A percentile compares a stretch with the other conserved stretches of the same genome.
phyloP scores from a whole-genome alignment of 129 eudicot species.

The Ambrosia trifida region DNA sequence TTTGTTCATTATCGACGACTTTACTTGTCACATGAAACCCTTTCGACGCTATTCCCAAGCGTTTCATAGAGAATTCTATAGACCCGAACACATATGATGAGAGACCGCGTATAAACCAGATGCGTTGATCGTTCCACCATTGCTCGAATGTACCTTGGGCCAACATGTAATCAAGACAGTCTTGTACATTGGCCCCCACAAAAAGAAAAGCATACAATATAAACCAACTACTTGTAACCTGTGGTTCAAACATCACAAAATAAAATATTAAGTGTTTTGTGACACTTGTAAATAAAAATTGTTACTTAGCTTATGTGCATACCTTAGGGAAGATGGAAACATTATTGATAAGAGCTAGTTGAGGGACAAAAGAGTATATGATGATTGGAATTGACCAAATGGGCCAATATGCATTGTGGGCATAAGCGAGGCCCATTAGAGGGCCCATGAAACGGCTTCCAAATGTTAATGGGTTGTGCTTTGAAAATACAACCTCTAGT shows the following conservation, averaged over 20 bases:
- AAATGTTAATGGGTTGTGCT: conserved; percentile 54
- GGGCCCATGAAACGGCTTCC: conserved; percentile 53
- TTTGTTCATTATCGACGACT: conserved; percentile 56
- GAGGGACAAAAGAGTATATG: conserved; percentile 73
- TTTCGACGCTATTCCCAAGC: conserved; percentile 48
- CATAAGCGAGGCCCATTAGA: conserved; percentile 56
- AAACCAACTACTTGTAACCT: conserved; percentile 55
- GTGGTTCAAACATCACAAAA: background rate
- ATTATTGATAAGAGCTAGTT: conserved; percentile 61
- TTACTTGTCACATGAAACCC: conserved; percentile 82
- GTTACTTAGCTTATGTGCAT: conserved; percentile 3
- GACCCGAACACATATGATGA: conserved; percentile 54
- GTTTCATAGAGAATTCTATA: conserved; percentile 43
- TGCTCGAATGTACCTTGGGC: conserved; percentile 47
- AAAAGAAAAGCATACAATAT: conserved; percentile 50
- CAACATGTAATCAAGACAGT: conserved; percentile 52
- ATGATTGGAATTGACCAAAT: conserved; percentile 60
- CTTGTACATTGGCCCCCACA: conserved; percentile 63
- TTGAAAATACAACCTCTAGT: conserved; percentile 56
- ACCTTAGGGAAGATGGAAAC: conserved; percentile 61
- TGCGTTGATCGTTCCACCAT: conserved; percentile 80
- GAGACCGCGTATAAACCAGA: conserved; percentile 63
- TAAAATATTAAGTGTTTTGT: background rate
- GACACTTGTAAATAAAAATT: background rate
- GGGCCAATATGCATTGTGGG: conserved; percentile 63